Evolutionary conservation across 306 rosid species (phyloP).

Genomic region (Trifolium pratense): DNA sequence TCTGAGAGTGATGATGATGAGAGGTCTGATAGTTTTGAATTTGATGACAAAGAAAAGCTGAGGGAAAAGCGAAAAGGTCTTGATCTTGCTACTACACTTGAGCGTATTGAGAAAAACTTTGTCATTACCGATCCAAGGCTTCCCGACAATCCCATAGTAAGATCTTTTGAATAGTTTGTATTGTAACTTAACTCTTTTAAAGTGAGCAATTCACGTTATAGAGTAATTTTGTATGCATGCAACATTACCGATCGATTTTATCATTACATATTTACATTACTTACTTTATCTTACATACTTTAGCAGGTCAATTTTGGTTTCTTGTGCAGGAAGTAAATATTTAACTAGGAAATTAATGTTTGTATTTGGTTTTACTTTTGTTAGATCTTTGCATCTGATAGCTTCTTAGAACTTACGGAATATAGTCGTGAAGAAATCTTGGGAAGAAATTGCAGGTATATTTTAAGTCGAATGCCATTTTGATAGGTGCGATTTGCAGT

Average conservation of each 20-base stretch:
- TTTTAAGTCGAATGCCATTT: neutral
- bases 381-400: slow-evolving; percentile 97
- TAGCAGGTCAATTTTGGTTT: neutral
- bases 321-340: slow-evolving; percentile 6
- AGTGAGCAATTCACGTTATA: neutral
- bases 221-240: neutral
- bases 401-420: slow-evolving; percentile 96
- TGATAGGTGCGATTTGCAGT: too few species aligned
- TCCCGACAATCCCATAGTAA: slow-evolving; percentile 98
- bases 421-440: slow-evolving; percentile 95
- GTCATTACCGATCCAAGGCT: slow-evolving; percentile 99
- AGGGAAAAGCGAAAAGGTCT: slow-evolving; percentile 94
- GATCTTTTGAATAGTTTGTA: slow-evolving; percentile 31
- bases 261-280: neutral
- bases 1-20: slow-evolving; percentile 65
- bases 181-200: neutral
- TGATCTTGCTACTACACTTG: slow-evolving; percentile 97
- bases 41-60: slow-evolving; percentile 63
- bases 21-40: slow-evolving; percentile 56
- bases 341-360: slow-evolving; percentile 16
- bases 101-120: slow-evolving; percentile 96
- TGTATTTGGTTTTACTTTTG: slow-evolving; percentile 35
- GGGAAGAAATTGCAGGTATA: slow-evolving; percentile 97
- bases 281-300: neutral
- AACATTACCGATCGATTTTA: neutral